Conservation (phyloP, 164 flowering plant species). For the Nymphaea colorata region DNA sequence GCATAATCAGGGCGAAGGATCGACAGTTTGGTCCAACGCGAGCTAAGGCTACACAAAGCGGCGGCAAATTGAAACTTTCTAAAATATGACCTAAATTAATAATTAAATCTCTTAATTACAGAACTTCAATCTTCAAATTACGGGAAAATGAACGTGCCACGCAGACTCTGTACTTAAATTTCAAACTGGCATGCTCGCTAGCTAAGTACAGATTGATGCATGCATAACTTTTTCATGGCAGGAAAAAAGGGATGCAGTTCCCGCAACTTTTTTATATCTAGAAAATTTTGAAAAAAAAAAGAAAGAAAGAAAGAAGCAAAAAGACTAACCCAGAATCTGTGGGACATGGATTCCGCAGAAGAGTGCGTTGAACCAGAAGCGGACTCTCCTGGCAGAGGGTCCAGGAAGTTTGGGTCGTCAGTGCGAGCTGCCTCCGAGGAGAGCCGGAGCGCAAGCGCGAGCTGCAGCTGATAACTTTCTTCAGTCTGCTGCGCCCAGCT, state of each 20-base stretch:
- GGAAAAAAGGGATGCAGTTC: background rate
- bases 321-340: conserved; percentile 80
- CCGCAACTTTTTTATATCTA: background rate
- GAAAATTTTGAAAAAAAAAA: background rate
- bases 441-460: conserved; percentile 77
- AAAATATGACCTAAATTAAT: too few relatives aligned
- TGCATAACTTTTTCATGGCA: background rate
- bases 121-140: too few relatives aligned
- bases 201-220: background rate
- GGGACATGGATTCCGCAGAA: conserved; percentile 57
- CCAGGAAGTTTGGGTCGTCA: conserved; percentile 90
- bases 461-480: conserved; percentile 93
- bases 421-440: conserved; percentile 83
- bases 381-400: conserved; percentile 56
- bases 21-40: too few relatives aligned
- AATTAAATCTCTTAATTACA: too few relatives aligned
- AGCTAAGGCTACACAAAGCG: too few relatives aligned
- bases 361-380: conserved; percentile 20
- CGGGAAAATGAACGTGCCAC: too few relatives aligned
- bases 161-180: too few relatives aligned
- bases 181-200: background rate
- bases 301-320: background rate
- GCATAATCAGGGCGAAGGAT: too few relatives aligned
- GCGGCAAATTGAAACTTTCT: too few relatives aligned
- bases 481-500: conserved; percentile 99